Base-by-base conservation (phyloP, 2,329 filamentous ascomycete genomes). In the Dactylellina drechsleri region DNA sequence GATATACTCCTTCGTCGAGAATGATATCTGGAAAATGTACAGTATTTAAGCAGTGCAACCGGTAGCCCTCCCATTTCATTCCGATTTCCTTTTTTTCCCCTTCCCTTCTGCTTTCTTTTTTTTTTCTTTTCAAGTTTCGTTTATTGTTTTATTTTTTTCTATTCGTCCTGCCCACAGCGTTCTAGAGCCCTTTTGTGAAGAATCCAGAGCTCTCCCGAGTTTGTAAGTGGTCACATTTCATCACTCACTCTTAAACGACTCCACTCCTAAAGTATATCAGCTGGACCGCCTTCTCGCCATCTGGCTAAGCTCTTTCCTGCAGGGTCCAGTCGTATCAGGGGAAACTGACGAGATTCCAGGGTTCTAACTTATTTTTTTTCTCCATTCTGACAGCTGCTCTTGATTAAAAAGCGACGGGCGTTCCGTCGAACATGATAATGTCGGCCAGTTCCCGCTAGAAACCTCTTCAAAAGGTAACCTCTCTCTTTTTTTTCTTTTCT, bases 371-470 rank as follows among this genome's bases (percentile, higher is more conserved):
- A 12, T 47, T 18, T 47, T 56, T 36, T 56, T 56, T 56, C 53
- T 36, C 31, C 31, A 36, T 36, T 36, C 53, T 36, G 53, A 56
- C 53, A 36, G 53, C 26, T 56, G 8, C 16, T 12, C 47, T 45
- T 58, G 28, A 31, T 36, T 50, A 53, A 52, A 61, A 61, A 47
- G 20, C 20, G 60, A 70, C 57, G 62, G 66, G 66, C 66, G 66
- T 61, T 70, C 66, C 57, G 41, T 70, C 43, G 66, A 71, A 18
- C 23, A 64, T 36, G 36, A 31, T 62, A 18, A 56, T 28, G 45
- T 71, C 66, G 66, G 66, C 66, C 50, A 71, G 58, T 71, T 40
- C 43, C 66, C 66, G 66, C 66, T 41, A 71, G 45, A 52, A 58
- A 12, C 43, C 40, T 31, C 31, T 12, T 12, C 18, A 4, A 23